Conservation (phyloP, 2,329 filamentous ascomycete species). For the Spiromastix sp. region DNA sequence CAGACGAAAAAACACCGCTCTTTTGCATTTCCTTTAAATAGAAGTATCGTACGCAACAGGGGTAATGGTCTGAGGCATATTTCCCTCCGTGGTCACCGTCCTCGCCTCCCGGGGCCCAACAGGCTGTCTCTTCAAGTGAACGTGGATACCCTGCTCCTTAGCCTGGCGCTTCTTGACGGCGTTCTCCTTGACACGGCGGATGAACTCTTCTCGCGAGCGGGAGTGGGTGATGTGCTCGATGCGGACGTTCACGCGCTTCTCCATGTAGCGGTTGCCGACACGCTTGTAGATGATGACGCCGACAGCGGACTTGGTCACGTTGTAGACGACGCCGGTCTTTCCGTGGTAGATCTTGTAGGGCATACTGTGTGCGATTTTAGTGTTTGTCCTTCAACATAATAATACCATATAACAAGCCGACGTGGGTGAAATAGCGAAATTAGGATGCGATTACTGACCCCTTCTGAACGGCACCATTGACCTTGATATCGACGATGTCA, state of each 20-base stretch:
- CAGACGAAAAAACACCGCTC: background rate
- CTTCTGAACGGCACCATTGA: constrained; percentile 97
- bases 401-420: too few species aligned
- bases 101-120: constrained; percentile 66
- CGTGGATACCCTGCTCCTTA: constrained; percentile 75
- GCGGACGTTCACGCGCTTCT: constrained; percentile 99
- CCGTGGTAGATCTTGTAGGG: constrained; percentile 99
- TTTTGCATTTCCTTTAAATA: constrained; percentile 58
- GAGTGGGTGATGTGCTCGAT: constrained; percentile 94
- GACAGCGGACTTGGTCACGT: constrained; percentile 96
- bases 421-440: too few species aligned
- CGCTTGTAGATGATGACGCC: constrained; percentile 99
- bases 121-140: constrained; percentile 90
- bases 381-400: constrained; percentile 9
- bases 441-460: constrained; percentile 52
- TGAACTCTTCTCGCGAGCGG: constrained; percentile 92
- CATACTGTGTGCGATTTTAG: constrained; percentile 68
- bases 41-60: constrained; percentile 96
- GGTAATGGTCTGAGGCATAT: constrained; percentile 80
- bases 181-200: constrained; percentile 93
- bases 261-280: constrained; percentile 98
- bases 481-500: constrained; percentile 98
- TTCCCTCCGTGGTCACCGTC: constrained; percentile 70
- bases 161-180: constrained; percentile 85
- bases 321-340: constrained; percentile 97